phyloP scores from a whole-genome alignment of 805 yeast genomes.

The Yarrowia divulgata region DNA sequence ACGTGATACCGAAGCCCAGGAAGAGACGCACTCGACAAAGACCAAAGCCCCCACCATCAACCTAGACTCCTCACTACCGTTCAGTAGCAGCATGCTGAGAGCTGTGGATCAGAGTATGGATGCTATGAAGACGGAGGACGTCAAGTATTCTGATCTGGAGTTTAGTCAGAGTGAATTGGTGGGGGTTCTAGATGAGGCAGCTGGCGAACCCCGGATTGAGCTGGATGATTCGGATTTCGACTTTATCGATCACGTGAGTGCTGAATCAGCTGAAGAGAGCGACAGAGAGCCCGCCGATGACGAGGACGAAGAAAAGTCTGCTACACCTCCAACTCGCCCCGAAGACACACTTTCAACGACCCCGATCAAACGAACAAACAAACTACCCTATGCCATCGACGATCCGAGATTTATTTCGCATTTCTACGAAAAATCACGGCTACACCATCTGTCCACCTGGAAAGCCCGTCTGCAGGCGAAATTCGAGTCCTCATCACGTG shows the following conservation, averaged over 20 bases:
- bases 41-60: no score
- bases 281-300: background rate
- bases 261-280: background rate
- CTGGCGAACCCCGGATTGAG: background rate
- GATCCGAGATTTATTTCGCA: constrained; percentile 76
- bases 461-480: constrained; percentile 72
- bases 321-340: background rate
- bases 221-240: constrained; percentile 1
- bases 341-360: background rate
- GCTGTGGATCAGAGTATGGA: constrained; percentile 29
- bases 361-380: constrained; percentile 8
- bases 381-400: constrained; percentile 34
- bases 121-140: background rate
- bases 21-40: no score
- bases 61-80: background rate
- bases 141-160: background rate
- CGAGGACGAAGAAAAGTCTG: no score
- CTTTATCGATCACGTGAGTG: background rate
- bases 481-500: constrained; percentile 59
- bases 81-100: constrained; percentile 19
- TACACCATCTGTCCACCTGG: constrained; percentile 90
- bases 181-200: background rate
- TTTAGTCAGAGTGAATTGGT: constrained; percentile 10
- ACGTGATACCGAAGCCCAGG: no score
- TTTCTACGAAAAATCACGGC: constrained; percentile 80